Conservation (phyloP, 768 basidiomycete species). For the Podaxis mareebaensis region DNA sequence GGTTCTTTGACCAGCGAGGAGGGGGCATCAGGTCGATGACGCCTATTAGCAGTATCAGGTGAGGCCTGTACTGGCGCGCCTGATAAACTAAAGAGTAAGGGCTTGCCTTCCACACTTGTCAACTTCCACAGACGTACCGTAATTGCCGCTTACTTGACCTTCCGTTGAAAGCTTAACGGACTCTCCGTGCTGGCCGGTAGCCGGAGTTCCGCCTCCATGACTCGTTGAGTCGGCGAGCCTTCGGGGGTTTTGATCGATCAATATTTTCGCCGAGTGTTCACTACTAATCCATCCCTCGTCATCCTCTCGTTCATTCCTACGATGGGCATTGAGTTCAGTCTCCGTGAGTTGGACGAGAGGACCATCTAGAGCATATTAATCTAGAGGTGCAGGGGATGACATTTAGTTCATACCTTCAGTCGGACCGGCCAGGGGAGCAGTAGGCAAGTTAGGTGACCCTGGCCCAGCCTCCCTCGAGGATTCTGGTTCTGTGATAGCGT, state of each 20-base stretch:
- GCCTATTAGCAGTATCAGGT: background rate
- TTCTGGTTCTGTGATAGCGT: background rate
- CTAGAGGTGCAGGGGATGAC: no score
- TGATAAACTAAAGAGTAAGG: background rate
- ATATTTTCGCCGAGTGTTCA: background rate
- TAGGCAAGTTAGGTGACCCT: background rate
- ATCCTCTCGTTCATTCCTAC: background rate
- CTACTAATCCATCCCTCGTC: constrained; percentile 8
- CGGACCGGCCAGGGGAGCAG: no score
- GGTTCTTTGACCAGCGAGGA: background rate
- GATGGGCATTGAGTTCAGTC: background rate
- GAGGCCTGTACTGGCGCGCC: background rate
- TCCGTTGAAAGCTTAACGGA: background rate
- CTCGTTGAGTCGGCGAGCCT: background rate
- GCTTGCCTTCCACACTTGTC: background rate
- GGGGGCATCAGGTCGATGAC: background rate
- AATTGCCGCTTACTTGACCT: background rate
- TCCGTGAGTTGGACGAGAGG: background rate
- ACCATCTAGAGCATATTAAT: background rate
- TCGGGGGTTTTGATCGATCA: background rate
- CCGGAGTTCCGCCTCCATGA: background rate
- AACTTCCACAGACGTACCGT: constrained; percentile 5
- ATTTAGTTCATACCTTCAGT: background rate
- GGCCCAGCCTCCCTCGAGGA: background rate
- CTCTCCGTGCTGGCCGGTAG: constrained; percentile 7